Evolutionary conservation across 225 moss, liverwort and hornwort species (phyloP).

Genomic region (Bryoerythrophyllum caledonicum): DNA sequence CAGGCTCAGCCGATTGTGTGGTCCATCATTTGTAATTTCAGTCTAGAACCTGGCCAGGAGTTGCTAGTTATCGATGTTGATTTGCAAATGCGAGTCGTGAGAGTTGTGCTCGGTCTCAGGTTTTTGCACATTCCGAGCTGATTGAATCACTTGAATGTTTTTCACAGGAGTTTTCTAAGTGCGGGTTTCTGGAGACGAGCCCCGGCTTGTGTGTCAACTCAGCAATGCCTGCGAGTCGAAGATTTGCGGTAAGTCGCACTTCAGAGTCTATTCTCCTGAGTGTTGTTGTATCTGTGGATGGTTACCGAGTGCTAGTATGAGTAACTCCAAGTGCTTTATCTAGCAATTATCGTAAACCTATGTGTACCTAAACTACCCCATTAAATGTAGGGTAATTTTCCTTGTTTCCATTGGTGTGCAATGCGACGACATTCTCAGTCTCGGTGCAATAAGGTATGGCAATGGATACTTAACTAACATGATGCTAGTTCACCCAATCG

Average conservation of each 20-base stretch:
- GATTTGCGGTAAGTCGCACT: constrained; percentile 13
- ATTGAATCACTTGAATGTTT: constrained; percentile 8
- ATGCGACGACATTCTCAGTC: no score
- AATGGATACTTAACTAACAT: no score
- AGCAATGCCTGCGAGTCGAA: constrained; percentile 15
- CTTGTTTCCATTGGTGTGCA: no score
- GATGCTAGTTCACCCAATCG: no score
- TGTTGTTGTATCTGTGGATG: not conserved
- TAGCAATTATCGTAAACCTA: no score
- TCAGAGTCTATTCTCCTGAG: not conserved
- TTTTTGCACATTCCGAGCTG: not conserved
- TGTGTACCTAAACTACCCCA: no score
- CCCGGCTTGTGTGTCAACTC: not conserved
- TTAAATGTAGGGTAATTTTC: no score
- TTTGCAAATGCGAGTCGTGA: not conserved
- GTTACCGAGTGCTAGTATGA: not conserved
- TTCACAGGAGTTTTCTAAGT: constrained; percentile 21
- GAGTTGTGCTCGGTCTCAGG: no score
- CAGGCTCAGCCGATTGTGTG: no score
- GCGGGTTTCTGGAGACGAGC: constrained; percentile 13
- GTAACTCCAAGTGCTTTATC: not conserved
- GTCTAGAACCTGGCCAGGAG: no score
- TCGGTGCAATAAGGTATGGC: no score
- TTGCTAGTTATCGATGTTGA: no score
- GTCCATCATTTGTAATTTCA: not conserved